Evolutionary conservation across 2,329 filamentous ascomycete genomes (phyloP).

Genomic region (Fusarium pseudonygamai): DNA sequence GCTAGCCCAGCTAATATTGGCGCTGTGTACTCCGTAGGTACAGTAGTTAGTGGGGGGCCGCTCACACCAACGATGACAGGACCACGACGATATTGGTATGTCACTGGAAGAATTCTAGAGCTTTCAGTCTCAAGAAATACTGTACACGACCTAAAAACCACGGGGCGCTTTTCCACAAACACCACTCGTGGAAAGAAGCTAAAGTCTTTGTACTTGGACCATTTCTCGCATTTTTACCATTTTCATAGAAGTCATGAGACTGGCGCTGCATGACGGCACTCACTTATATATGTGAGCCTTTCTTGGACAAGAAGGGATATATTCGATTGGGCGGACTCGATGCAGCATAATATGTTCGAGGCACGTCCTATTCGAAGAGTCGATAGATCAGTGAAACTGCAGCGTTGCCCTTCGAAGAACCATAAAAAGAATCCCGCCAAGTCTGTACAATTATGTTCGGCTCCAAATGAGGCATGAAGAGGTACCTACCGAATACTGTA

Average conservation of each 20-base stretch:
- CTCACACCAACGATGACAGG: slow-evolving; percentile 7
- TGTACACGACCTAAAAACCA: not conserved
- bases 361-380: not conserved
- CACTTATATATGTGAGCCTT: not conserved
- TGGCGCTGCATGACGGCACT: not conserved
- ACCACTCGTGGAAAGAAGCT: not conserved
- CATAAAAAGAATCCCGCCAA: not conserved
- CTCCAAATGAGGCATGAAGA: not conserved
- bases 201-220: not conserved
- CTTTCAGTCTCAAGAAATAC: not conserved
- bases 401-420: not conserved
- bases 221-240: not conserved
- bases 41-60: not conserved
- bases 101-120: slow-evolving; percentile 32
- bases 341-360: not conserved
- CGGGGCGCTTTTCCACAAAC: not conserved
- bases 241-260: not conserved
- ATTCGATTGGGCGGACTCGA: not conserved
- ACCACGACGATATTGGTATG: not conserved
- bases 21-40: too few species aligned
- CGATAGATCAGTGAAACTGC: not conserved
- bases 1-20: not conserved
- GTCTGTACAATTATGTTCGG: not conserved
- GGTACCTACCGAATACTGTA: not conserved
- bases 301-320: not conserved